Evolutionary conservation across 1,139 yeast genomes (phyloP).

Genomic region (Ashbya aceris): DNA sequence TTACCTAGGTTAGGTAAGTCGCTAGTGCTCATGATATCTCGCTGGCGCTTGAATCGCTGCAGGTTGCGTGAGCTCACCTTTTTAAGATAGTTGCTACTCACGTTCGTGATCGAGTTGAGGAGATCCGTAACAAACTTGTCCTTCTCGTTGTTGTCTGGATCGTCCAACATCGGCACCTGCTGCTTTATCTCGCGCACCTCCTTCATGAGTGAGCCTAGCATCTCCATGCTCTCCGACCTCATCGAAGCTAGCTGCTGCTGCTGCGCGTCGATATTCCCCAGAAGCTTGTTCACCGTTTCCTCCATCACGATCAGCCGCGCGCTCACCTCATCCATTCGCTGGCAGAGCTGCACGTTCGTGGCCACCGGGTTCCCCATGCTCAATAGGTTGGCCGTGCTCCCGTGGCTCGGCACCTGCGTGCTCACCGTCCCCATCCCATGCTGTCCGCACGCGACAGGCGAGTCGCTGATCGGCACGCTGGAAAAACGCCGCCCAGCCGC

Average conservation of each 20-base stretch:
- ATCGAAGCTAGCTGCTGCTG: slow-evolving; percentile 11
- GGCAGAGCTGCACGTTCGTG: slow-evolving; percentile 10
- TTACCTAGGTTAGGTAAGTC: slow-evolving; percentile 1
- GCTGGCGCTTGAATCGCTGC: slow-evolving; percentile 8
- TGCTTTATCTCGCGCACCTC: slow-evolving; percentile 6
- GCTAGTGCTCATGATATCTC: slow-evolving; percentile 5
- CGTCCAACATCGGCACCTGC: slow-evolving; percentile 4
- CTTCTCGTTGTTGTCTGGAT: slow-evolving; percentile 6
- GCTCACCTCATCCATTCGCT: slow-evolving; percentile 27
- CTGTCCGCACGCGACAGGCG: background rate
- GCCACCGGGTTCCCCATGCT: slow-evolving; percentile 4
- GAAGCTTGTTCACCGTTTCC: slow-evolving; percentile 20
- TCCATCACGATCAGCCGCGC: slow-evolving; percentile 26
- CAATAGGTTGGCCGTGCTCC: background rate
- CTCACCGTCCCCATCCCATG: background rate
- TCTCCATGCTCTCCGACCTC: slow-evolving; percentile 9
- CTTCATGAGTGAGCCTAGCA: slow-evolving; percentile 2
- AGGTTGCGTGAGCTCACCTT: slow-evolving; percentile 6
- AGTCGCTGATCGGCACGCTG: slow-evolving; percentile 1
- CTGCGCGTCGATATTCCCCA: slow-evolving; percentile 16
- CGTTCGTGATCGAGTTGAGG: slow-evolving; percentile 24
- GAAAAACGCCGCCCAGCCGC: background rate
- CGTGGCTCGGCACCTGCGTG: background rate
- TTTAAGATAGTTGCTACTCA: slow-evolving; percentile 19
- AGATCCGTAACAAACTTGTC: slow-evolving; percentile 20